Evolutionary conservation across 2,329 filamentous ascomycete genomes (phyloP), one percentile per base, ranked within the genome.

Genomic region (Exutisphaerella laricina): DNA sequence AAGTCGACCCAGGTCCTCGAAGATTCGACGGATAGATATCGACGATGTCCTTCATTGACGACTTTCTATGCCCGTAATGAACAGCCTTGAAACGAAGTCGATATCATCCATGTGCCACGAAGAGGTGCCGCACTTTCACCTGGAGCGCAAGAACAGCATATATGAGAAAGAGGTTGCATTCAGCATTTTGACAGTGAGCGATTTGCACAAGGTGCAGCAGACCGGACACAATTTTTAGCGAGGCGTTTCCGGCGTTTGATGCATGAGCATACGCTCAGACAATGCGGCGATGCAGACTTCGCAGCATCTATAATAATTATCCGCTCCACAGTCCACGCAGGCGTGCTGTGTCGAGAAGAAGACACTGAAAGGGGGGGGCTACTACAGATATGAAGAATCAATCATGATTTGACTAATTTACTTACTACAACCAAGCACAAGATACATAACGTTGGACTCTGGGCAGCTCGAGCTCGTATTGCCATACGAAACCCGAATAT

Each of bases 41-140:
- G 51, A 59, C 33, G 59, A 63, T 31, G 59, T 63, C 20, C 45
- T 63, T 35, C 60, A 62, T 25, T 37, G 50, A 41, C 54, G 46
- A 50, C 12, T 6, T 17, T 8, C n/a, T n/a, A n/a, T n/a, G n/a
- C n/a, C n/a, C n/a, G n/a, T n/a, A n/a, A n/a, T n/a, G n/a, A n/a
- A n/a, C 30, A 12, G 14, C n/a, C 6, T 7, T 17, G 3, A 16
- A 32, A 16, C 29, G 6, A n/a, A n/a, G 8, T 8, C 29, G 13
- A 7, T 20, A 12, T 6, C 31, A 10, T 13, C 16, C 13, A 33
- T 18, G n/a, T n/a, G n/a, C n/a, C 3, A 4, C 5, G 13, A 10
- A 33, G 8, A 17, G 17, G 13, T 12, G 33, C 33, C 8, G 20
- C 17, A 9, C 23, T 35, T 17, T 5, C 16, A 23, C 7, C n/a